These are phyloP conservation scores for Camelina neglecta DNA, from an alignment of 345 rosid genomes.

Conservation along the genomic window DNA sequence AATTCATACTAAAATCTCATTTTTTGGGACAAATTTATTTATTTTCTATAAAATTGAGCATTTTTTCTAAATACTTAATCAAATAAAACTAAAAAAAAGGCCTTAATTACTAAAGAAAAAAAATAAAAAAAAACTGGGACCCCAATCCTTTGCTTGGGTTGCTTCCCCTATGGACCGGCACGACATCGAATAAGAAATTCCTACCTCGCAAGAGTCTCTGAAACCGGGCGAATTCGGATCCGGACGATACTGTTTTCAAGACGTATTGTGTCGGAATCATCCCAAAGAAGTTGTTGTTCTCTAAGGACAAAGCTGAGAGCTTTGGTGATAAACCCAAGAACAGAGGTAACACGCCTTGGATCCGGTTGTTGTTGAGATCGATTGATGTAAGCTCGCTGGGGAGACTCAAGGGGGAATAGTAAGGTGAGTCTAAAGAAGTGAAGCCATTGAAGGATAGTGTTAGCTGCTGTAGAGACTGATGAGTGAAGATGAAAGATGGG, in stretches of 20 bases:
- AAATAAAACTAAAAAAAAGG: too few relatives aligned
- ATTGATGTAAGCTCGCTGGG: conserved; percentile 61
- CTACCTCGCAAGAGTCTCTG: conserved; percentile 81
- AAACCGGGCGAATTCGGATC: conserved; percentile 56
- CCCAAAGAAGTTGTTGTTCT: conserved; percentile 57
- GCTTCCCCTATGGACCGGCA: too few relatives aligned
- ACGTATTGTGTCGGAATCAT: conserved; percentile 67
- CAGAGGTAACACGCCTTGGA: conserved; percentile 52
- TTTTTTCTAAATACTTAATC: too few relatives aligned
- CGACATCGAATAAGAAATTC: conserved; percentile 76
- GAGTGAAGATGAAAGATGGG: conserved; percentile 61
- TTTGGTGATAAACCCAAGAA: conserved; percentile 56
- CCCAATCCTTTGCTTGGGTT: too few relatives aligned
- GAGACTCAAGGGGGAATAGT: conserved; percentile 26
- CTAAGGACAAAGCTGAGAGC: conserved; percentile 60
- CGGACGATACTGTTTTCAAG: conserved; percentile 51
- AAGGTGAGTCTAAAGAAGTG: conserved; percentile 61
- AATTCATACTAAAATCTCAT: too few relatives aligned
- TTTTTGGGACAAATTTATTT: too few relatives aligned
- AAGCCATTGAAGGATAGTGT: conserved; percentile 73
- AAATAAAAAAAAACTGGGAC: too few relatives aligned
- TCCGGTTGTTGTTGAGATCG: conserved; percentile 58
- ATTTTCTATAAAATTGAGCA: too few relatives aligned
- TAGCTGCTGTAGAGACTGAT: conserved; percentile 78
- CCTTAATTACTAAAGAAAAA: too few relatives aligned